Evolutionary conservation across 164 flowering plant genomes (phyloP).

Genomic region (Sextonia rubra): DNA sequence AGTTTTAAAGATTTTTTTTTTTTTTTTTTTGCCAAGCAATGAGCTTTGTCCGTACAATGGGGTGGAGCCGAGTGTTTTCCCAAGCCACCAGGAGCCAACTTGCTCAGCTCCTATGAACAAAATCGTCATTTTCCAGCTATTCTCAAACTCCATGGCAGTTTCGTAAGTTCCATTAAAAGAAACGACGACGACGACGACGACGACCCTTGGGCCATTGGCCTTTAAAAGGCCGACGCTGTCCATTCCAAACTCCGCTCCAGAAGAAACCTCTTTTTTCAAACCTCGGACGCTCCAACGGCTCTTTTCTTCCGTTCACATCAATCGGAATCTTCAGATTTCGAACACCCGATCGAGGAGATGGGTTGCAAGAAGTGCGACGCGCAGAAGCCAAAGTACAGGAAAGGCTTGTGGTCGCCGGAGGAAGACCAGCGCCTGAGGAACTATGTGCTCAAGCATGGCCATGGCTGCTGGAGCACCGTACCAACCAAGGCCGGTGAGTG

Average conservation of each 20-base stretch:
- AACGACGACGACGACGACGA: not conserved
- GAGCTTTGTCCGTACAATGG: too few relatives aligned
- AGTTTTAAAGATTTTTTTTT: too few relatives aligned
- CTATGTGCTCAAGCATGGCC: slow-evolving; percentile 58
- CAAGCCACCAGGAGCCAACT: too few relatives aligned
- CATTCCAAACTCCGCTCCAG: not conserved
- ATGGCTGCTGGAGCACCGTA: slow-evolving; percentile 81
- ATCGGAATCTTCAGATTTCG: not conserved
- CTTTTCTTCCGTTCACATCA: not conserved
- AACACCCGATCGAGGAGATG: slow-evolving; percentile 27
- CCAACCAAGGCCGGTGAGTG: slow-evolving; percentile 67
- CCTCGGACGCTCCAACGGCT: not conserved
- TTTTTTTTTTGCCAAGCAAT: too few relatives aligned
- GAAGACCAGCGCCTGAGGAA: slow-evolving; percentile 69
- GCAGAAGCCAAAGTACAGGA: slow-evolving; percentile 50
- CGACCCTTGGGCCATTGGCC: not conserved
- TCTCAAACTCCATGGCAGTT: not conserved
- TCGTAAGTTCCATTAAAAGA: not conserved
- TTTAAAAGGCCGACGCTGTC: not conserved
- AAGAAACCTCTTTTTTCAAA: not conserved
- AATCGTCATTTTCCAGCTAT: not conserved
- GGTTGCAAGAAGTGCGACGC: slow-evolving; percentile 39
- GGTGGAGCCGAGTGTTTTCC: too few relatives aligned
- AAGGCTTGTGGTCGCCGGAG: slow-evolving; percentile 93
- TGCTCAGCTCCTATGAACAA: not conserved